Evolutionary conservation across 805 yeast species (phyloP).

Genomic region (Teunomyces aglyptinius): DNA sequence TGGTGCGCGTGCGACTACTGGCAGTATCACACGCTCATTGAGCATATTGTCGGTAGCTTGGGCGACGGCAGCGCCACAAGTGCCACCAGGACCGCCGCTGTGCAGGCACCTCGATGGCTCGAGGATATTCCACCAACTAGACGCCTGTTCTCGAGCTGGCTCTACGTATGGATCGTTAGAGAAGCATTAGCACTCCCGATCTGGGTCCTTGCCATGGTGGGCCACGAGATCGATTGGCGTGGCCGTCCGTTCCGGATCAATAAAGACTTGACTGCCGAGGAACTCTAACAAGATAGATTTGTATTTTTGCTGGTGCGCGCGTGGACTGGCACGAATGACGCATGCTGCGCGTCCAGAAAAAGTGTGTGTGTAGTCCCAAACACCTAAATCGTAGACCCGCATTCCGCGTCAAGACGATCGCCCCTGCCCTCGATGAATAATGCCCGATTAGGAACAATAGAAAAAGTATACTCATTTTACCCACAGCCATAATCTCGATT

Average conservation of each 20-base stretch:
- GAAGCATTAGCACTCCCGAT: slow-evolving; percentile 78
- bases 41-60: slow-evolving; percentile 15
- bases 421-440: background rate
- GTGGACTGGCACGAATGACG: background rate
- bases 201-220: slow-evolving; percentile 78
- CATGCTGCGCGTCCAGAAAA: background rate
- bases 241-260: slow-evolving; percentile 72
- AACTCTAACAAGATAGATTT: slow-evolving; percentile 23
- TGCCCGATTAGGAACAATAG: slow-evolving; percentile 2
- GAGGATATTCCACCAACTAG: slow-evolving; percentile 15
- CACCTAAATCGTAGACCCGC: background rate
- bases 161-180: slow-evolving; percentile 57
- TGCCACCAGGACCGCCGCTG: too few relatives aligned
- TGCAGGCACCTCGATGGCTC: too few relatives aligned
- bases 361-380: background rate
- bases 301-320: too few relatives aligned
- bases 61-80: too few relatives aligned
- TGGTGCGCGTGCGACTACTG: slow-evolving; percentile 69
- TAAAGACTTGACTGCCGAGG: slow-evolving; percentile 76
- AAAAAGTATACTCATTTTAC: background rate
- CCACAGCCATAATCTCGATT: slow-evolving; percentile 1
- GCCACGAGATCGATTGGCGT: slow-evolving; percentile 76
- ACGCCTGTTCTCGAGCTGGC: slow-evolving; percentile 25
- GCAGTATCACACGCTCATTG: slow-evolving; percentile 51
- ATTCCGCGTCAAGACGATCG: slow-evolving; percentile 2